Percentiles rank a stretch among this genome's conserved stretches.
phyloP scores from a whole-genome alignment of 768 basidiomycete species.

The Russula brevipes region DNA sequence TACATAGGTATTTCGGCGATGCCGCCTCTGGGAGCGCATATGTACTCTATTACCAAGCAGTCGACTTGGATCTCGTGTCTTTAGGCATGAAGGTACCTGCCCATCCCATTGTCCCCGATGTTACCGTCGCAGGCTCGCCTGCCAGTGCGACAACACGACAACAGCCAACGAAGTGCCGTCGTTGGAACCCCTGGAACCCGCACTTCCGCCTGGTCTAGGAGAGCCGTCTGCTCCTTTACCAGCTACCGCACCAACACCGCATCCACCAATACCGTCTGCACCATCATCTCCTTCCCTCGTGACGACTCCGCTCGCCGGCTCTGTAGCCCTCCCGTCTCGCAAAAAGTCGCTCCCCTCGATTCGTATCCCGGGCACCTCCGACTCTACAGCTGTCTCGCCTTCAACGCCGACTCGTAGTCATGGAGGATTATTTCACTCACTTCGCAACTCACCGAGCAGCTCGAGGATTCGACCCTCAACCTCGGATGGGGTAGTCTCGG shows the following conservation, averaged over 20 bases:
- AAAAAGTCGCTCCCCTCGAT: slow-evolving; percentile 22
- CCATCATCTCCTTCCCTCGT: slow-evolving; percentile 28
- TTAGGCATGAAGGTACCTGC: slow-evolving; percentile 56
- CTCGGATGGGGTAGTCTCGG: slow-evolving; percentile 22
- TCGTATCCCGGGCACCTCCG: slow-evolving; percentile 23
- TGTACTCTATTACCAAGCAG: slow-evolving; percentile 95
- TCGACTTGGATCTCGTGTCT: slow-evolving; percentile 68
- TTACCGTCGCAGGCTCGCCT: slow-evolving; percentile 18
- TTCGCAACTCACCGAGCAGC: slow-evolving; percentile 25
- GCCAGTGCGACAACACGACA: background rate
- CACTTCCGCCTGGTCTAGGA: slow-evolving; percentile 19
- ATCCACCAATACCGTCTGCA: slow-evolving; percentile 16
- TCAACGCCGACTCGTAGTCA: slow-evolving; percentile 17
- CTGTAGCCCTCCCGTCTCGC: slow-evolving; percentile 9
- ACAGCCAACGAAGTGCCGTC: slow-evolving; percentile 2
- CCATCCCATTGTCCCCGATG: slow-evolving; percentile 24
- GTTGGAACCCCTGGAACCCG: background rate
- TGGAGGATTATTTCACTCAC: slow-evolving; percentile 22
- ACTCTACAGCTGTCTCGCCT: slow-evolving; percentile 6
- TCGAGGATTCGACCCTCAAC: slow-evolving; percentile 17
- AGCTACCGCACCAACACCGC: background rate
- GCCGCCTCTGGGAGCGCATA: slow-evolving; percentile 84
- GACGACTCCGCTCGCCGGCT: slow-evolving; percentile 22
- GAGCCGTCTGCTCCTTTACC: background rate
- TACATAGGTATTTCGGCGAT: slow-evolving; percentile 93